These are phyloP conservation scores for Crepidotus variabilis DNA, from an alignment of 768 basidiomycete genomes.

Conservation along the genomic window DNA sequence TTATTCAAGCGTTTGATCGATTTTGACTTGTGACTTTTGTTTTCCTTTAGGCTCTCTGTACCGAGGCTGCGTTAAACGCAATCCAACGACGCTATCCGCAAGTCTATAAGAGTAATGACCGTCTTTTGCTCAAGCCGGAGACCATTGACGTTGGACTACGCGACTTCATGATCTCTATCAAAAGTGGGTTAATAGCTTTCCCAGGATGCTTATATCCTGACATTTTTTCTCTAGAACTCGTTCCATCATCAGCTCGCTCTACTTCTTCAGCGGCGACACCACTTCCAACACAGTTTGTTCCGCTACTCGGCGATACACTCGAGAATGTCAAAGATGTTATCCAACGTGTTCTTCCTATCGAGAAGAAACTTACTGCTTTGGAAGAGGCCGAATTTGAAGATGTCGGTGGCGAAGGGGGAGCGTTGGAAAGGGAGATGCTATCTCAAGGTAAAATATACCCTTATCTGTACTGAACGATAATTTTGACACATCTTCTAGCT, in stretches of 20 bases:
- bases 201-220: not conserved
- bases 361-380: slow-evolving; percentile 78
- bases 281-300: slow-evolving; percentile 79
- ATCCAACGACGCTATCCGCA: slow-evolving; percentile 96
- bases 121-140: slow-evolving; percentile 80
- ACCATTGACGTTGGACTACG: slow-evolving; percentile 79
- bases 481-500: slow-evolving; percentile 39
- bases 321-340: slow-evolving; percentile 71
- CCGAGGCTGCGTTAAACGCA: slow-evolving; percentile 94
- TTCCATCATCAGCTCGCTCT: slow-evolving; percentile 93
- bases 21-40: slow-evolving; percentile 10
- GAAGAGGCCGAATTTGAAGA: slow-evolving; percentile 97
- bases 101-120: slow-evolving; percentile 89
- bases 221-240: slow-evolving; percentile 59
- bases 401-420: slow-evolving; percentile 66
- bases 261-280: slow-evolving; percentile 82
- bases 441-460: slow-evolving; percentile 62
- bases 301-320: slow-evolving; percentile 67
- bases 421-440: slow-evolving; percentile 83
- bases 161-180: slow-evolving; percentile 97
- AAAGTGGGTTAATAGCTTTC: slow-evolving; percentile 54
- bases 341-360: slow-evolving; percentile 70
- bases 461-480: not conserved
- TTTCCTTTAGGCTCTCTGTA: slow-evolving; percentile 76
- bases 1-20: not conserved